Evolutionary conservation across 2,329 filamentous ascomycete species (phyloP), one percentile per base, ranked within the genome.

Genomic region (Sporothrix dimorphospora): DNA sequence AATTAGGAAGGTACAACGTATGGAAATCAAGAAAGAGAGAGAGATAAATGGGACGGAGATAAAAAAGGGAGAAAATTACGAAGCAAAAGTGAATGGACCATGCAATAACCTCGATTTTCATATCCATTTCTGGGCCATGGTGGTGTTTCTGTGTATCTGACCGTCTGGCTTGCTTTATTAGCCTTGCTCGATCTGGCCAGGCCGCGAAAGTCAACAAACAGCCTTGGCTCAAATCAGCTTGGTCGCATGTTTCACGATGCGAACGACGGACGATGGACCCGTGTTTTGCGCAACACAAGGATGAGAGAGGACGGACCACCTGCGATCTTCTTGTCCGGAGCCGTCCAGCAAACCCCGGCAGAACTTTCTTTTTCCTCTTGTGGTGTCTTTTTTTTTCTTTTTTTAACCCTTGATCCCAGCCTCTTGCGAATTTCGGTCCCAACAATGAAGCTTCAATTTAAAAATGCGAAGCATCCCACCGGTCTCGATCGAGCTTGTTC

Each of bases 211-310:
- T 67, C 65, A 51, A 67, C 65, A 67, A 34, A 30, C 34, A 57
- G 49, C 51, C 51, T 57, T 69, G 38, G 8, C 67, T 59, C 67
- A 45, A 69, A 57, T 30, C 38, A 27, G 67, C 67, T 30, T 69
- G 38, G 67, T 42, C 6, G 14, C 51, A 30, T 69, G 51, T 59
- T 69, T 69, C 51, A 69, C 21, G 21, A 59, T 34, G 34, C 51
- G 21, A 57, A 69, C 38, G 67, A 55, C 51, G 16, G 51, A 55
- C 49, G 61, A 67, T 30, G 63, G 63, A 34, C 24, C 63, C 16
- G 42, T 49, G 63, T 67, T 67, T 67, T 67, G 42, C 45, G 24
- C 42, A 51, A 51, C 16, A 6, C 63, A n/a, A 24, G 27, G 65
- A 21, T 34, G 30, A 34, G 30, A 34, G 42, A 49, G 42, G 27